Base-by-base conservation (phyloP, 768 basidiomycete genomes). In the Cystofilobasidium bisporidii region DNA sequence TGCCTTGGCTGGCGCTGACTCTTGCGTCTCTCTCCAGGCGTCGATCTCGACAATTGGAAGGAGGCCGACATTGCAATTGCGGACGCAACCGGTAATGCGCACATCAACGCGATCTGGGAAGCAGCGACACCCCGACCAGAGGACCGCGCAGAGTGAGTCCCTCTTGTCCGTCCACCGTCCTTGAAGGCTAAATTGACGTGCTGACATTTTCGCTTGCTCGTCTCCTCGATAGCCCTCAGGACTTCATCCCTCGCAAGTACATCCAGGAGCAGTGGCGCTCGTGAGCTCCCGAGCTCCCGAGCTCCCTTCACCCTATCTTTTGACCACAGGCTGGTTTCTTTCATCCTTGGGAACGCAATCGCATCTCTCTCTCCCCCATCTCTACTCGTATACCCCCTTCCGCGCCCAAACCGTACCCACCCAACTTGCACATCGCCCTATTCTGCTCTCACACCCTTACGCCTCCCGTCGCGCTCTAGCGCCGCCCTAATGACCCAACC, bases 31-130 rank as follows among this genome's bases (percentile, higher is more conserved):
- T 17, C 24, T 2, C 9, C 28, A 48, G 40, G 43, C 18, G 45
- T 53, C 32, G 67, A 68, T 18, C 67, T 68, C 45, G 67, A 68
- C 55, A 68, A 68, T 56, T 68, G 67, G 67, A 68, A 57, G 24
- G 30, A 32, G 11, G 41, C 50, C 15, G 67, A 68, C 45, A 48
- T 68, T 22, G 28, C 45, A 2, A 17, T 61, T 15, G 67, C 67
- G 10, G 33, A 22, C 14, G 50, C 36, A n/a, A 68, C 67, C 22
- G 67, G 67, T 14, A 68, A 68, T 43, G 47, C 15, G 0, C 63
- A 68, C 61, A 40, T 68, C 40, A 68, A 68, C 56, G 26, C 38
- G 33, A 68, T 68, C 53, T 68, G 47, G 48, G 61, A 63, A 24
- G 55, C 61, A 11, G 11, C 1, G 2, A 2, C 28, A 11, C 55